Conservation (phyloP, 2,329 filamentous ascomycete species). For the Hymenoscyphus fraxineus region DNA sequence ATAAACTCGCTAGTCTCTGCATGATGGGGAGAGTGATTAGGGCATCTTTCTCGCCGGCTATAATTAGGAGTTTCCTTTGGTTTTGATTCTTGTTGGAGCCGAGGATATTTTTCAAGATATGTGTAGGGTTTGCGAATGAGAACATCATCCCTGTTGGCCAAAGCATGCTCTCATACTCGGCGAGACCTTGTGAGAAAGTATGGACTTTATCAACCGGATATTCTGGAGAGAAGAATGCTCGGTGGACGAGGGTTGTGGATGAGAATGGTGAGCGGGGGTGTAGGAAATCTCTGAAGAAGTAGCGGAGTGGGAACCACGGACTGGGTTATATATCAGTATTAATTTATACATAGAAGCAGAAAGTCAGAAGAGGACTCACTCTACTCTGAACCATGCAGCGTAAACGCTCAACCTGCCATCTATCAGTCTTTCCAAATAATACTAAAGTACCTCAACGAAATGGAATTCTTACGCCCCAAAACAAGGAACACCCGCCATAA, state of each 20-base stretch:
- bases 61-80: conserved; percentile 23
- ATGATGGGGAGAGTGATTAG: conserved; percentile 28
- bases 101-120: conserved; percentile 30
- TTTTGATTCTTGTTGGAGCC: conserved; percentile 15
- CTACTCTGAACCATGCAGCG: conserved; percentile 33
- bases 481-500: conserved; percentile 38
- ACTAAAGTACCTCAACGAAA: neutral
- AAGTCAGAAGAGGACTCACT: neutral
- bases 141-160: conserved; percentile 40
- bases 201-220: conserved; percentile 34
- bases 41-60: conserved; percentile 30
- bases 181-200: conserved; percentile 37
- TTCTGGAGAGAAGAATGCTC: conserved; percentile 39
- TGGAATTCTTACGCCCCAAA: conserved; percentile 38
- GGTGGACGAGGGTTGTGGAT: conserved; percentile 38
- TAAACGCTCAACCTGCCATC: conserved; percentile 27
- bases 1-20: conserved; percentile 32
- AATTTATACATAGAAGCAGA: neutral
- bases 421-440: conserved; percentile 5
- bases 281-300: conserved; percentile 33
- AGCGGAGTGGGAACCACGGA: conserved; percentile 38
- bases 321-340: conserved; percentile 19
- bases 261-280: conserved; percentile 40
- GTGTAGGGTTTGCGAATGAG: conserved; percentile 35
- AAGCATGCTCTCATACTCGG: conserved; percentile 41